Conservation (phyloP, 257 asterid species). For the Ophiorrhiza pumila region DNA sequence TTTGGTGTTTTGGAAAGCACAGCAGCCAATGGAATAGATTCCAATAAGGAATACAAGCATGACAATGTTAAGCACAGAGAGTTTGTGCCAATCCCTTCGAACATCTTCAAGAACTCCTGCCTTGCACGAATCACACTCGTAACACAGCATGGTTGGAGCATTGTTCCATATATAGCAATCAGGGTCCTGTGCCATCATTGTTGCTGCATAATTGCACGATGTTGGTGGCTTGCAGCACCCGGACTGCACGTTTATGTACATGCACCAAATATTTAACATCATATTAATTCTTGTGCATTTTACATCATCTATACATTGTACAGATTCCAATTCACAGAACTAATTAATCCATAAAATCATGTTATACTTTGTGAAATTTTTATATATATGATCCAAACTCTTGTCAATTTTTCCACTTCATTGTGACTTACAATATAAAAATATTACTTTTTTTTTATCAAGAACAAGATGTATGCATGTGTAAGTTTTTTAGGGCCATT, state of each 20-base stretch:
- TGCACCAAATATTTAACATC: too few relatives aligned
- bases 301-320: too few relatives aligned
- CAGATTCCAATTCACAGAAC: too few relatives aligned
- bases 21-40: slow-evolving; percentile 81
- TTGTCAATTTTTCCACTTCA: too few relatives aligned
- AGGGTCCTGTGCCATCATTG: slow-evolving; percentile 50
- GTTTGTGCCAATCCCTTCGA: slow-evolving; percentile 79
- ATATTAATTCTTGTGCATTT: too few relatives aligned
- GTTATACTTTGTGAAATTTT: too few relatives aligned
- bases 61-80: slow-evolving; percentile 75
- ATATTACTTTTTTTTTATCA: too few relatives aligned
- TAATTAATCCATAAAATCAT: too few relatives aligned
- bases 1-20: slow-evolving; percentile 77
- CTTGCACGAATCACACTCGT: slow-evolving; percentile 90
- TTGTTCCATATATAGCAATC: slow-evolving; percentile 93
- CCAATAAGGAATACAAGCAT: slow-evolving; percentile 78
- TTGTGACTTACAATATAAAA: too few relatives aligned
- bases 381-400: too few relatives aligned
- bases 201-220: slow-evolving; percentile 61
- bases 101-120: slow-evolving; percentile 89
- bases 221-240: slow-evolving; percentile 99
- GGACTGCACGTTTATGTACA: slow-evolving; percentile 40
- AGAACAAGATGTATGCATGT: too few relatives aligned
- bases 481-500: too few relatives aligned
- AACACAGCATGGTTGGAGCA: slow-evolving; percentile 62